Conservation (phyloP, 768 basidiomycete genomes). For the Leccinum pellstonianum region DNA sequence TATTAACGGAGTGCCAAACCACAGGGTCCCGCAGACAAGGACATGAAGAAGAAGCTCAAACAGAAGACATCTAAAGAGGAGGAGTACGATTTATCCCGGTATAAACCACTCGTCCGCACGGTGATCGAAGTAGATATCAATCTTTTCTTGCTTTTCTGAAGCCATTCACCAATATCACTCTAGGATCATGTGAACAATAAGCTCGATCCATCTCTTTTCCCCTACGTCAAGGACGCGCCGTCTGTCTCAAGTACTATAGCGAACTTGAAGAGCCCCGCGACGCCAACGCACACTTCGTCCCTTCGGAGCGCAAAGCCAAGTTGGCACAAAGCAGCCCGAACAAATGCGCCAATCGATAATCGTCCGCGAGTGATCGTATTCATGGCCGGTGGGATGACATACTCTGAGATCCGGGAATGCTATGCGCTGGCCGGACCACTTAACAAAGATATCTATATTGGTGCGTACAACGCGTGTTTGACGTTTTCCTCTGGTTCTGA, state of each 20-base stretch:
- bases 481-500: constrained; percentile 29
- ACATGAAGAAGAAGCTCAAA: constrained; percentile 79
- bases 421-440: constrained; percentile 74
- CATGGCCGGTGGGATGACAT: constrained; percentile 92
- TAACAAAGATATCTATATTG: constrained; percentile 90
- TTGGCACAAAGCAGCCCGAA: constrained; percentile 78
- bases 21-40: constrained; percentile 73
- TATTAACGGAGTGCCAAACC: neutral
- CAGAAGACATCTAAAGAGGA: constrained; percentile 76
- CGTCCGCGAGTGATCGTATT: constrained; percentile 85
- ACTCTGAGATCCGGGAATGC: constrained; percentile 89
- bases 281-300: constrained; percentile 64
- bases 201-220: constrained; percentile 79
- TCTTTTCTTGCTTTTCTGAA: neutral
- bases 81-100: constrained; percentile 95
- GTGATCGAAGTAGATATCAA: constrained; percentile 71
- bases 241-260: constrained; percentile 45
- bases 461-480: constrained; percentile 51
- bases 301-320: constrained; percentile 86
- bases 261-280: constrained; percentile 41
- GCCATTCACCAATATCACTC: neutral
- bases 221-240: constrained; percentile 84
- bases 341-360: constrained; percentile 49
- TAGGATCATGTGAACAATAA: constrained; percentile 83
- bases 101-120: constrained; percentile 76